Percentiles rank a stretch among this genome's conserved stretches.
phyloP scores from a whole-genome alignment of 495 filamentous ascomycete genomes.

The Aspergillus indologenus region DNA sequence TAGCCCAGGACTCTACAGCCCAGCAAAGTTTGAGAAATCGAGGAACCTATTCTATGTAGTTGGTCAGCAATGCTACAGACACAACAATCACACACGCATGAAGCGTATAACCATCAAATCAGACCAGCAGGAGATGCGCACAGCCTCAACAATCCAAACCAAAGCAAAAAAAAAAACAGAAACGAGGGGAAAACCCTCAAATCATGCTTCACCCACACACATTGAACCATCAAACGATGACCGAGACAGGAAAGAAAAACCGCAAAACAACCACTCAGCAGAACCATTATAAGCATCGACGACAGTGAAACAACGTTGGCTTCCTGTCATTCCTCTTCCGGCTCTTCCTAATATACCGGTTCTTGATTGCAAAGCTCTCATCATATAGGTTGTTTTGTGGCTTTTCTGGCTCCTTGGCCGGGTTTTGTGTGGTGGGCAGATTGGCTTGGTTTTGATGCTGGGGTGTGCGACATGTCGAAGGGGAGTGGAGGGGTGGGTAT shows the following conservation, averaged over 20 bases:
- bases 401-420: constrained; percentile 9
- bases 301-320: constrained; percentile 25
- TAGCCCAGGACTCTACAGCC: not conserved
- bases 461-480: no score
- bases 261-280: constrained; percentile 34
- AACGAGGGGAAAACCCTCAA: no score
- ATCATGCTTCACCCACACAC: no score
- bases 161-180: not conserved
- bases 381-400: constrained; percentile 33
- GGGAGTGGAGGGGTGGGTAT: not conserved
- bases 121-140: not conserved
- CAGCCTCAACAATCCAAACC: not conserved
- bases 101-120: constrained; percentile 1
- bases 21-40: not conserved
- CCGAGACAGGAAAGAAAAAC: constrained; percentile 6
- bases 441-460: not conserved
- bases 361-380: constrained; percentile 42
- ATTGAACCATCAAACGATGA: no score
- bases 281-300: constrained; percentile 55
- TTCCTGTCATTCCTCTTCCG: constrained; percentile 49
- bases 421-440: not conserved
- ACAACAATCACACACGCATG: not conserved
- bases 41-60: constrained; percentile 7
- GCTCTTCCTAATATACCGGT: constrained; percentile 53
- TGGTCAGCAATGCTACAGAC: not conserved